Percentiles rank a stretch among this genome's conserved stretches.
These are phyloP conservation scores for Pleurotus citrinopileatus DNA, from an alignment of 768 basidiomycete species.

Conservation along the genomic window DNA sequence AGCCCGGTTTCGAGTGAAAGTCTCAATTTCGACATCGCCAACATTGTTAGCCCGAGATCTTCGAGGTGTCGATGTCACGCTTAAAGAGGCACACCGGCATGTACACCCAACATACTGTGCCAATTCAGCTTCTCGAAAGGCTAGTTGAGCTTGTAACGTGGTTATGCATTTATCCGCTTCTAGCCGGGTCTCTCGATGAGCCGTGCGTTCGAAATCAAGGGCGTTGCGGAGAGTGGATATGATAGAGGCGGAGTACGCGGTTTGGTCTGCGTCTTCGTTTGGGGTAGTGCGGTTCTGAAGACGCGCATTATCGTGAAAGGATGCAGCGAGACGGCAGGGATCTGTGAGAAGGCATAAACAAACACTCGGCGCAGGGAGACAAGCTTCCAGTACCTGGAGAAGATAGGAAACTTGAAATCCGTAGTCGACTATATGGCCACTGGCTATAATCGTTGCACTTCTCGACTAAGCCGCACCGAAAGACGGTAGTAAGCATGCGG, in stretches of 20 bases:
- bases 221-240: slow-evolving; percentile 14
- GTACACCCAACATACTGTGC: slow-evolving; percentile 28
- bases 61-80: too few relatives aligned
- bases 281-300: too few relatives aligned
- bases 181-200: slow-evolving; percentile 36
- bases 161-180: slow-evolving; percentile 39
- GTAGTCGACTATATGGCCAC: slow-evolving; percentile 45
- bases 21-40: neutral
- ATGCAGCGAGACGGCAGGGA: too few relatives aligned
- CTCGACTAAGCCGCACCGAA: slow-evolving; percentile 34
- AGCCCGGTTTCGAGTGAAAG: too few relatives aligned
- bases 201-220: slow-evolving; percentile 31
- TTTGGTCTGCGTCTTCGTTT: neutral
- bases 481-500: slow-evolving; percentile 5
- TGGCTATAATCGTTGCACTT: slow-evolving; percentile 38
- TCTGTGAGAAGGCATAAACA: too few relatives aligned
- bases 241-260: slow-evolving; percentile 3
- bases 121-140: slow-evolving; percentile 55
- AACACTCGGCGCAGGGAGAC: too few relatives aligned
- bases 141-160: slow-evolving; percentile 49
- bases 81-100: too few relatives aligned
- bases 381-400: too few relatives aligned
- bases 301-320: too few relatives aligned
- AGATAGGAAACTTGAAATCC: slow-evolving; percentile 31
- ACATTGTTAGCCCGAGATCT: neutral